phyloP scores from a whole-genome alignment of 129 eudicot species.

The Silybum marianum region DNA sequence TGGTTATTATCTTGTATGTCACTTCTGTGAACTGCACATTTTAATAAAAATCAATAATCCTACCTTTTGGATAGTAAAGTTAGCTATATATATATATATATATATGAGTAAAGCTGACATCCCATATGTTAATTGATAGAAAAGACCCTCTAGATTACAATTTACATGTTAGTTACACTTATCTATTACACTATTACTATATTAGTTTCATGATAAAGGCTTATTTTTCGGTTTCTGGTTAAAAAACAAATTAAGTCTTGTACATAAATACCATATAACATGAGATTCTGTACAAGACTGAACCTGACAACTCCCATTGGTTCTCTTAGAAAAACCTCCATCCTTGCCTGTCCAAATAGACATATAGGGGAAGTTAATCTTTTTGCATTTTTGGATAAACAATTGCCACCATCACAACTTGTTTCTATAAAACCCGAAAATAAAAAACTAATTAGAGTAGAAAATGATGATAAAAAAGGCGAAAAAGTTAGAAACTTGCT shows the following conservation, averaged over 20 bases:
- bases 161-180: not conserved
- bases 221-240: not conserved
- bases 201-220: not conserved
- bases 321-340: conserved; percentile 48
- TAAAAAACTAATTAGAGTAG: not conserved
- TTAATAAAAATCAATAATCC: not conserved
- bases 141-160: not conserved
- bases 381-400: conserved; percentile 22
- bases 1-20: conserved; percentile 68
- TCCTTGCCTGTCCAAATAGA: conserved; percentile 61
- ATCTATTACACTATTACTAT: not conserved
- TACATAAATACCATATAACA: conserved; percentile 55
- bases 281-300: conserved; percentile 74
- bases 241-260: conserved; percentile 50
- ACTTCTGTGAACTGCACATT: conserved; percentile 71
- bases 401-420: conserved; percentile 10
- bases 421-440: not conserved
- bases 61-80: not conserved
- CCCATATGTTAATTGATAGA: not conserved
- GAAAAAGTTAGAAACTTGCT: conserved; percentile 13
- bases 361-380: conserved; percentile 39
- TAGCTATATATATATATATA: not conserved
- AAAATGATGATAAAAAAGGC: not conserved
- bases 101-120: not conserved
- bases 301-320: conserved; percentile 58